These are phyloP conservation scores for Diospyros kaki DNA, from an alignment of 148 eudicot species.

Conservation along the genomic window DNA sequence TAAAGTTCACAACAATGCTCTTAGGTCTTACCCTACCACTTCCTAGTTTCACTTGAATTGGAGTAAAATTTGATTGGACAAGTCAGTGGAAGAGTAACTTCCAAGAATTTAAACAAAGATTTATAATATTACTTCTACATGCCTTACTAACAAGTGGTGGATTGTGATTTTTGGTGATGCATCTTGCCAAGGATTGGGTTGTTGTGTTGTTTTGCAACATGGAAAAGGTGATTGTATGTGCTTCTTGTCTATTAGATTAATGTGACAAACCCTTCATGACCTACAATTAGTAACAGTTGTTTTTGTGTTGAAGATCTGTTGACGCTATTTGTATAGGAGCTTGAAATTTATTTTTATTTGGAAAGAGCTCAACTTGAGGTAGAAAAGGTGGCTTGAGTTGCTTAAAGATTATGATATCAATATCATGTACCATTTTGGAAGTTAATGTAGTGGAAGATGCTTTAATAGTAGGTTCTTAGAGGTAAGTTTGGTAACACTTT, in stretches of 20 bases:
- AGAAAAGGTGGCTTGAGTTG: conserved; percentile 2
- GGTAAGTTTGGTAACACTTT: not conserved
- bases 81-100: not conserved
- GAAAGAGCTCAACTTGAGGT: conserved; percentile 1
- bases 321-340: not conserved
- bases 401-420: not conserved
- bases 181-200: not conserved
- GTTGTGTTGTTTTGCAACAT: conserved; percentile 8
- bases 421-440: not conserved
- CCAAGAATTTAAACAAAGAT: not conserved
- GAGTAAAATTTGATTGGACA: not conserved
- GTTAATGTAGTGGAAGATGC: conserved; percentile 6
- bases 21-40: no score
- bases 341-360: conserved; percentile 11
- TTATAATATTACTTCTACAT: not conserved
- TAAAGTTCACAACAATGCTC: no score
- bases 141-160: not conserved
- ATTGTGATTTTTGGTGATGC: not conserved
- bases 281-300: not conserved
- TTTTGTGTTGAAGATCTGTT: conserved; percentile 1
- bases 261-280: conserved; percentile 4
- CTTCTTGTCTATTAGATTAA: not conserved
- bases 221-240: not conserved
- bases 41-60: conserved; percentile 4
- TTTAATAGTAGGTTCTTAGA: not conserved